These are phyloP conservation scores for Tubosaeta sp. DNA, from an alignment of 768 basidiomycete genomes.

Conservation along the genomic window DNA sequence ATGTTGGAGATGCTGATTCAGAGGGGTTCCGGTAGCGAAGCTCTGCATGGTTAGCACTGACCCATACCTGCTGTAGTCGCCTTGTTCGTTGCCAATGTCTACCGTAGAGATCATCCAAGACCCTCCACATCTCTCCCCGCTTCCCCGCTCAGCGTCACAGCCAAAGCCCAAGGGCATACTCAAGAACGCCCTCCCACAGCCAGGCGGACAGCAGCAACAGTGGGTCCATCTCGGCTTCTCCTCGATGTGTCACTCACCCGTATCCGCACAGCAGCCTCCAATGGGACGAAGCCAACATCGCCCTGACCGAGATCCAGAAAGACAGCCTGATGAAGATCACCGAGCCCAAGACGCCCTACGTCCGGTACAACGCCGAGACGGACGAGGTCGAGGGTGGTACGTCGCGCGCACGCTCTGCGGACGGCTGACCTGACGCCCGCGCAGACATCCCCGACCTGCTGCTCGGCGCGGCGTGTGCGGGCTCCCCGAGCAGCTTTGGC, in stretches of 20 bases:
- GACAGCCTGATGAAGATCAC: slow-evolving; percentile 98
- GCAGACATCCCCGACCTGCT: slow-evolving; percentile 82
- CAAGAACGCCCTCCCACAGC: slow-evolving; percentile 65
- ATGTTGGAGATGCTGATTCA: slow-evolving; percentile 4
- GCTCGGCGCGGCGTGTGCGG: slow-evolving; percentile 39
- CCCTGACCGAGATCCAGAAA: slow-evolving; percentile 88
- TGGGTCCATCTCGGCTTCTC: slow-evolving; percentile 30
- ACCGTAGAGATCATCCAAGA: slow-evolving; percentile 34
- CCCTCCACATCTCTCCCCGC: slow-evolving; percentile 42
- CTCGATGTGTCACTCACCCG: background rate
- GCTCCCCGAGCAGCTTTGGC: slow-evolving; percentile 37
- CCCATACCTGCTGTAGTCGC: background rate
- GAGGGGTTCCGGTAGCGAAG: slow-evolving; percentile 7
- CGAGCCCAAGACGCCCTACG: slow-evolving; percentile 96
- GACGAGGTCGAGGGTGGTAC: slow-evolving; percentile 81
- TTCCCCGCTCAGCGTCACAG: slow-evolving; percentile 59
- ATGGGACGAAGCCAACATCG: slow-evolving; percentile 95
- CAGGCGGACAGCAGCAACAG: slow-evolving; percentile 45
- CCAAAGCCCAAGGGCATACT: slow-evolving; percentile 84
- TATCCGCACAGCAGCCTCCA: slow-evolving; percentile 55
- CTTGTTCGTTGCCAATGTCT: slow-evolving; percentile 17
- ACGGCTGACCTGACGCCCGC: background rate
- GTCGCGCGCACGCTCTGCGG: slow-evolving; percentile 9
- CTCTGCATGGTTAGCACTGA: slow-evolving; percentile 2
- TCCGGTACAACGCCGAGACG: slow-evolving; percentile 84